These are phyloP conservation scores for Fusarium redolens DNA, from an alignment of 2,329 filamentous ascomycete species.

Conservation along the genomic window DNA sequence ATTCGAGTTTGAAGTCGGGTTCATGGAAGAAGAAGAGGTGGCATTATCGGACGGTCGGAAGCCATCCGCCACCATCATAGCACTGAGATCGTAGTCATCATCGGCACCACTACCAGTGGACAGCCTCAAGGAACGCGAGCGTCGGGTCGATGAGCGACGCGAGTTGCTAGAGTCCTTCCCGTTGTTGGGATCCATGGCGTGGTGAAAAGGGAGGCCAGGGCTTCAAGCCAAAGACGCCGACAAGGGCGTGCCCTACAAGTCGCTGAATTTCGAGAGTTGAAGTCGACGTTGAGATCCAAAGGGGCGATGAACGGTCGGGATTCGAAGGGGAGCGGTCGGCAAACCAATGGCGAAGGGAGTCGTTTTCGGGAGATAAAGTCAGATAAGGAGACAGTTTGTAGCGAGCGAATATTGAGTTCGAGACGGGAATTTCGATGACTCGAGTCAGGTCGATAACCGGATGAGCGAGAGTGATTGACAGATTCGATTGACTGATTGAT, in stretches of 20 bases:
- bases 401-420: constrained; percentile 17
- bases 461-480: constrained; percentile 15
- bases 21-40: constrained; percentile 2
- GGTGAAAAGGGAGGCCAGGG: constrained; percentile 33
- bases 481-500: constrained; percentile 22
- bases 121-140: constrained; percentile 56
- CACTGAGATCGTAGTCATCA: constrained; percentile 62
- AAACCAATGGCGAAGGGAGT: constrained; percentile 23
- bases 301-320: constrained; percentile 19
- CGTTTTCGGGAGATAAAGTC: constrained; percentile 7
- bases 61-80: constrained; percentile 64
- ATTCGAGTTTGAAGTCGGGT: constrained; percentile 40
- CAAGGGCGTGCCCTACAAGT: constrained; percentile 41
- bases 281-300: constrained; percentile 26
- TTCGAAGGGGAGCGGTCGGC: constrained; percentile 17
- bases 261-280: constrained; percentile 34
- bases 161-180: constrained; percentile 54
- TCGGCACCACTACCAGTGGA: constrained; percentile 49
- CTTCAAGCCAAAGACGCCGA: constrained; percentile 42
- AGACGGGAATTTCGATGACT: background rate
- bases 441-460: background rate
- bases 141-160: constrained; percentile 57
- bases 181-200: constrained; percentile 56
- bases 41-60: constrained; percentile 56
- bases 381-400: constrained; percentile 3